Conservation (phyloP, 306 rosid genomes). For the Glycyrrhiza uralensis region DNA sequence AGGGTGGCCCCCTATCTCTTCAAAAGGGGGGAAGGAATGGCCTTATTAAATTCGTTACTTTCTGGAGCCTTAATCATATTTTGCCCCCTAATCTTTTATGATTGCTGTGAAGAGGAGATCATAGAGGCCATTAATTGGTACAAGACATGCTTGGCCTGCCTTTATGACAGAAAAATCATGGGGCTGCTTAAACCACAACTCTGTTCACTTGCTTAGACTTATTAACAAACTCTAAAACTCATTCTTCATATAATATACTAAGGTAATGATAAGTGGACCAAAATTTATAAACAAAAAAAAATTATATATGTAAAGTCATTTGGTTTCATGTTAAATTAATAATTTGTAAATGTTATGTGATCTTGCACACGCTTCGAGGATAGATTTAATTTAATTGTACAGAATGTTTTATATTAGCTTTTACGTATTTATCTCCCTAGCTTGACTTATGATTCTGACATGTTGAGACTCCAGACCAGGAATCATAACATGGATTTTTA, state of each 20-base stretch:
- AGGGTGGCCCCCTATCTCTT: constrained; percentile 41
- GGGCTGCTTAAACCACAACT: constrained; percentile 17
- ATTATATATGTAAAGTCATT: not conserved
- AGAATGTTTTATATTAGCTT: not conserved
- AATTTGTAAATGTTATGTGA: not conserved
- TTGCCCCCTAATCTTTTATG: constrained; percentile 33
- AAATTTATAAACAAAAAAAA: not conserved
- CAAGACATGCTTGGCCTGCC: constrained; percentile 66
- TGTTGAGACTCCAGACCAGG: not conserved
- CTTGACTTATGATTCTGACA: constrained; percentile 22
- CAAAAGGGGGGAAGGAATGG: constrained; percentile 18
- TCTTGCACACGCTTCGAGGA: not conserved
- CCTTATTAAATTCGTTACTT: constrained; percentile 35
- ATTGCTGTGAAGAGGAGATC: constrained; percentile 45
- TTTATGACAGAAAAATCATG: constrained; percentile 40
- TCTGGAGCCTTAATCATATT: constrained; percentile 43
- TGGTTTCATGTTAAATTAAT: not conserved
- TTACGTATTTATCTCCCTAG: constrained; percentile 3
- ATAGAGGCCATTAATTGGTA: constrained; percentile 33
- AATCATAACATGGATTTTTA: constrained; percentile 9
- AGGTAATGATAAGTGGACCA: constrained; percentile 9
- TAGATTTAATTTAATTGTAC: not conserved
- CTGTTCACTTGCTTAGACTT: constrained; percentile 15
- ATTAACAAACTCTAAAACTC: constrained; percentile 7
- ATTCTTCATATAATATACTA: not conserved